A percentile compares a stretch with the other conserved stretches of the same genome.
Conservation (phyloP, 2,329 filamentous ascomycete genomes). For the Penicillium expansum region DNA sequence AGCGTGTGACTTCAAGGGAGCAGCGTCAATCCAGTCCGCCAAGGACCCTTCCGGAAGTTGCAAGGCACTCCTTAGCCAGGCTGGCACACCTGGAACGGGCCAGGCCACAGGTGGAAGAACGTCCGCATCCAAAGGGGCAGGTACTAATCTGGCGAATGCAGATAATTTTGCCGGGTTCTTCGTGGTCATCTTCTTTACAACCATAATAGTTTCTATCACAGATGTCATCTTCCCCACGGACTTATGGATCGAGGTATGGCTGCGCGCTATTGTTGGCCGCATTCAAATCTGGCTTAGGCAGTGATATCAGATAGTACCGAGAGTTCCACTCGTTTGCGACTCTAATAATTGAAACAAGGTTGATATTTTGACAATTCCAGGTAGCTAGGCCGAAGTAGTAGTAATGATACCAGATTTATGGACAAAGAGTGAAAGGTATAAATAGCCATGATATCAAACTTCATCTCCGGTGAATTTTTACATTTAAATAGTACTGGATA, state of each 20-base stretch:
- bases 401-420: no score
- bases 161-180: not conserved
- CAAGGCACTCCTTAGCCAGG: not conserved
- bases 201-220: not conserved
- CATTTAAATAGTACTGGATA: not conserved
- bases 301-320: not conserved
- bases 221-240: not conserved
- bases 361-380: not conserved
- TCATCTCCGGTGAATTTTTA: not conserved
- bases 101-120: not conserved
- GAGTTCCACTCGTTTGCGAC: not conserved
- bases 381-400: not conserved
- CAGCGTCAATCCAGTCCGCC: not conserved
- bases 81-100: not conserved
- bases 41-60: constrained; percentile 4
- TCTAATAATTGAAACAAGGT: not conserved
- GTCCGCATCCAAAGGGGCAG: not conserved
- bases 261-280: not conserved
- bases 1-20: constrained; percentile 6
- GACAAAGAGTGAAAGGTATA: not conserved
- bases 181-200: not conserved
- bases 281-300: not conserved
- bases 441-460: not conserved
- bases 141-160: not conserved
- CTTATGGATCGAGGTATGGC: not conserved